Evolutionary conservation across 2,329 filamentous ascomycete genomes (phyloP).

Genomic region (Anisogramma anomala): DNA sequence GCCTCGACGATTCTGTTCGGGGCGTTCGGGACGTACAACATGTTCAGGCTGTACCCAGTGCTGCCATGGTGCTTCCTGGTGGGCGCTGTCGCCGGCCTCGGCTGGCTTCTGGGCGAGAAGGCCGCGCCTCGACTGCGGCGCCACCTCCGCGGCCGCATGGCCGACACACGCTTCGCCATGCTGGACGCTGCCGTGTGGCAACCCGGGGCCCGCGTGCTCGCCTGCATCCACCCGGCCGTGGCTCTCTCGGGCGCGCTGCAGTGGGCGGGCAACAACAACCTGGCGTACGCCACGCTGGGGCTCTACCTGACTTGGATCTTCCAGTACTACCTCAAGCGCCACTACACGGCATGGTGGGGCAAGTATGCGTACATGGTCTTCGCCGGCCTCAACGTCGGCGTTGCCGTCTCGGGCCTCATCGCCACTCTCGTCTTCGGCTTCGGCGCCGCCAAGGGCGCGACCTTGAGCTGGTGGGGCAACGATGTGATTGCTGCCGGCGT

Average conservation of each 20-base stretch:
- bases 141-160: constrained; percentile 39
- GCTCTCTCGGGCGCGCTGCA: constrained; percentile 35
- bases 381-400: constrained; percentile 29
- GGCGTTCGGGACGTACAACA: constrained; percentile 26
- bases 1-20: constrained; percentile 24
- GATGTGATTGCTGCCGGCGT: constrained; percentile 27
- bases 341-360: constrained; percentile 17
- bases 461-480: constrained; percentile 35
- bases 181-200: constrained; percentile 4
- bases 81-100: constrained; percentile 44
- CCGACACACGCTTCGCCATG: constrained; percentile 26
- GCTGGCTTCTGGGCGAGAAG: constrained; percentile 43
- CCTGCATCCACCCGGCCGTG: constrained; percentile 37
- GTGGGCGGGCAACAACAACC: constrained; percentile 32
- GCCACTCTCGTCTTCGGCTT: constrained; percentile 33
- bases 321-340: constrained; percentile 19
- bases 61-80: constrained; percentile 24
- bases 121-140: constrained; percentile 38
- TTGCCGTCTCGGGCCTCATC: constrained; percentile 30
- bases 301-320: constrained; percentile 17
- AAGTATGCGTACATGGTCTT: constrained; percentile 36
- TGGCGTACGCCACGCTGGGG: constrained; percentile 15
- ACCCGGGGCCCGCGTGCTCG: constrained; percentile 19
- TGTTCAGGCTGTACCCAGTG: constrained; percentile 27
- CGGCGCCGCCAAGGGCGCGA: constrained; percentile 19